Evolutionary conservation across 192 early-diverging fungal species (phyloP), one percentile per base, ranked within the genome.

Genomic region (Pilaira anomala): DNA sequence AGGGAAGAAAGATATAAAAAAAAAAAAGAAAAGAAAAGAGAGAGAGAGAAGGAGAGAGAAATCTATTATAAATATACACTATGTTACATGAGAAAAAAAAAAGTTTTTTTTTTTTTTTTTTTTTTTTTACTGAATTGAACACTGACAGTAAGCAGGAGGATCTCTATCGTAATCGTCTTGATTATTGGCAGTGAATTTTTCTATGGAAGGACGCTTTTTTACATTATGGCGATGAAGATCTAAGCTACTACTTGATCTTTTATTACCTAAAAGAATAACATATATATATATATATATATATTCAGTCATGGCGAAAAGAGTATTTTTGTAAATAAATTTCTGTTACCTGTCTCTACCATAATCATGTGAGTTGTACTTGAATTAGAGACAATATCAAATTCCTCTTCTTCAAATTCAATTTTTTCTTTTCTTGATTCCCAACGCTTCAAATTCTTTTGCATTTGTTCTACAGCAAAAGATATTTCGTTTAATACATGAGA

Each of bases 401-500:
- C 64, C 36, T 56, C 53, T 44, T 44, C 48, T 24, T 65, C 44
- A 12, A 45, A 57, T 29, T 58, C 53, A 21, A 40, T 39, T 21
- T 21, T 40, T 7, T 63, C 14, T 28, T 62, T 73, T 18, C 62
- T 36, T 1, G 33, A 25, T 36, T 75, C 63, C 73, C 73, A 75
- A n/a, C 33, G 45, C 30, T 48, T 39, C n/a, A 69, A 19, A 58
- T 75, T 75, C 16, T 45, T 57, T 40, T 75, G 42, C 64, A 75
- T 70, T 29, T 75, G 63, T 42, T 75, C 64, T 11, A 70, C 63
- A 44, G 63, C 57, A 60, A 63, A 75, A 7, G 42, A 40, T 50
- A 75, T 66, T 55, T 70, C 73, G 4, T 50, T 50, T 21, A 50
- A 50, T 5, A 25, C 11, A 25, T 24, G 1, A 12, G 22, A 3